Evolutionary conservation across 2,329 filamentous ascomycete species (phyloP).

Genomic region (Diplocarpon rosae): DNA sequence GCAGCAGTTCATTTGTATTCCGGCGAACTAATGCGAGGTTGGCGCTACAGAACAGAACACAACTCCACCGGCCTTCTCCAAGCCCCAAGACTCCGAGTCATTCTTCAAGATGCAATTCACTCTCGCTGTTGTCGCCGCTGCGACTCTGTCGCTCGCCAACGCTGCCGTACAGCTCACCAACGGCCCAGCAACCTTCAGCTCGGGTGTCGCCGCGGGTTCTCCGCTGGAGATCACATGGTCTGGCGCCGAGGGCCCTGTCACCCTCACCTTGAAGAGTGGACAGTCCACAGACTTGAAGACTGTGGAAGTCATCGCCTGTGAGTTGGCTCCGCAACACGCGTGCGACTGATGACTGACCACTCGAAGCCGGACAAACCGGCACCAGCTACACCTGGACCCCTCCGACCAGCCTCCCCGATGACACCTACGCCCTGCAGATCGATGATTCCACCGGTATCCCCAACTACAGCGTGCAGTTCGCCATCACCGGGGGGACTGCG

Average conservation of each 20-base stretch:
- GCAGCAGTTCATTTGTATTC: neutral
- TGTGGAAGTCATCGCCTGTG: conserved; percentile 22
- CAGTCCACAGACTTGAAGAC: conserved; percentile 14
- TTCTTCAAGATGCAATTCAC: conserved; percentile 25
- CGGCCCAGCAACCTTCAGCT: conserved; percentile 10
- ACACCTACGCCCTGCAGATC: conserved; percentile 23
- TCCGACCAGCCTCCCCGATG: conserved; percentile 10
- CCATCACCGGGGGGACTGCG: conserved; percentile 14
- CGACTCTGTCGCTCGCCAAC: conserved; percentile 14
- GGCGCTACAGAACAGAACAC: neutral
- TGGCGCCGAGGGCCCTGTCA: conserved; percentile 20
- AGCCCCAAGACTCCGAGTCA: conserved; percentile 4
- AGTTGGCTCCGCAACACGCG: conserved; percentile 1
- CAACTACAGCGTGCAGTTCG: conserved; percentile 24
- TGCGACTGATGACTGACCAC: conserved; percentile 3
- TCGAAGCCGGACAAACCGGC: conserved; percentile 15
- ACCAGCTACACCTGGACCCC: conserved; percentile 19
- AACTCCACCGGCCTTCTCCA: too few species aligned
- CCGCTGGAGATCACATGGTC: conserved; percentile 23
- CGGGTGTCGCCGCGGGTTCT: conserved; percentile 14
- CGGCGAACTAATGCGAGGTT: conserved; percentile 2
- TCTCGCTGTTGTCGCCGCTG: conserved; percentile 17
- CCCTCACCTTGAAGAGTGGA: conserved; percentile 22
- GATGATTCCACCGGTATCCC: conserved; percentile 9
- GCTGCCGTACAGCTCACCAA: conserved; percentile 21